Evolutionary conservation across 2,329 filamentous ascomycete genomes (phyloP).

Genomic region (Ophiocordyceps camponoti-rufipedis): DNA sequence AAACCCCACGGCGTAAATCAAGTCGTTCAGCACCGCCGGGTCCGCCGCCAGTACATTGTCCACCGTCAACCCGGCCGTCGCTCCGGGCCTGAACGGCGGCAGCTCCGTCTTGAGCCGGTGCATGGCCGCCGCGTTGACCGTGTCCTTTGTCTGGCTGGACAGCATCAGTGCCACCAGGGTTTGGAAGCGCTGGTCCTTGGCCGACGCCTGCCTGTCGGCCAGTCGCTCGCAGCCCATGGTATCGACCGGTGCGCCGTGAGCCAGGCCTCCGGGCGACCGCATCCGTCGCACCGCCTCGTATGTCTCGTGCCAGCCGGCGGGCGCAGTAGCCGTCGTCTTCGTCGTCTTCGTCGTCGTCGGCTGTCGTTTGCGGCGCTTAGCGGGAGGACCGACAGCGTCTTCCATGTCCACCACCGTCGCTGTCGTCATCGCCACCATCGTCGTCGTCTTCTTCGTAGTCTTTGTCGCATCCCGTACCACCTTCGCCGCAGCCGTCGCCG

Average conservation of each 20-base stretch:
- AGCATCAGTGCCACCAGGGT: slow-evolving; percentile 81
- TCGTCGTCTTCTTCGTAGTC: slow-evolving; percentile 10
- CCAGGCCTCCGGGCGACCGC: slow-evolving; percentile 35
- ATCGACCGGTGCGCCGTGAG: slow-evolving; percentile 71
- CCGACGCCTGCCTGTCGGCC: slow-evolving; percentile 31
- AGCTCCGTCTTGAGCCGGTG: slow-evolving; percentile 58
- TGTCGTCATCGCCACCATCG: not conserved
- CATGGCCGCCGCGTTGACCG: slow-evolving; percentile 74
- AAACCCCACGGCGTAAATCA: slow-evolving; percentile 77
- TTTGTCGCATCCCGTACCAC: slow-evolving; percentile 3
- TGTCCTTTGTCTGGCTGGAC: slow-evolving; percentile 84
- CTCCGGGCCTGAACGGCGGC: slow-evolving; percentile 26
- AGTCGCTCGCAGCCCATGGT: slow-evolving; percentile 90
- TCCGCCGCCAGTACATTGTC: slow-evolving; percentile 60
- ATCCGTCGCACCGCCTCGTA: slow-evolving; percentile 65
- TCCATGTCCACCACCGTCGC: slow-evolving; percentile 30
- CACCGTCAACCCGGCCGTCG: slow-evolving; percentile 43
- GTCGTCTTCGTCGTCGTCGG: not conserved
- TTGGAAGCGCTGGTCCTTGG: slow-evolving; percentile 55
- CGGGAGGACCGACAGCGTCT: slow-evolving; percentile 24
- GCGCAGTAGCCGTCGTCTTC: slow-evolving; percentile 20
- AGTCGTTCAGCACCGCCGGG: slow-evolving; percentile 43
- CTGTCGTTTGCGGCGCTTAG: slow-evolving; percentile 9
- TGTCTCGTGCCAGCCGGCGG: slow-evolving; percentile 67
- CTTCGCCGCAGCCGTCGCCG: slow-evolving; percentile 4